These are phyloP conservation scores for Neofusicoccum parvum DNA, from an alignment of 2,329 filamentous ascomycete genomes.

Conservation along the genomic window DNA sequence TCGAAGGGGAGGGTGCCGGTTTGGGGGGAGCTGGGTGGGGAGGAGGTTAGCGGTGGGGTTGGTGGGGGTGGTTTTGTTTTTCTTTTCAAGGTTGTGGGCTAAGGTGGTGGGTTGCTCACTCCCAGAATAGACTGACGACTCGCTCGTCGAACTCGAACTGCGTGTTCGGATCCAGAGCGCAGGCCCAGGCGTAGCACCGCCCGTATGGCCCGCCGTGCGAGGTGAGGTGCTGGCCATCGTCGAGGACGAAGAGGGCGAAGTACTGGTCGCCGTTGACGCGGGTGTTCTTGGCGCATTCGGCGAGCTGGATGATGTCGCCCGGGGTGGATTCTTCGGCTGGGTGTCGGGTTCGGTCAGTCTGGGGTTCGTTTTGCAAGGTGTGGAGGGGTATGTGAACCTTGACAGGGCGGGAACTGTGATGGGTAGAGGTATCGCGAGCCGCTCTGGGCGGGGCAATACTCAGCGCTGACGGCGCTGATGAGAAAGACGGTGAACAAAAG, in stretches of 20 bases:
- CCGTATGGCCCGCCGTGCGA: not conserved
- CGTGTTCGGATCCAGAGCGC: not conserved
- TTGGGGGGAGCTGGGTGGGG: not conserved
- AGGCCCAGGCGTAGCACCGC: not conserved
- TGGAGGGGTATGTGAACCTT: too few species aligned
- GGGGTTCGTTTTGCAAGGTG: not conserved
- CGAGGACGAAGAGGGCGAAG: not conserved
- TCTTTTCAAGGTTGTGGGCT: too few species aligned
- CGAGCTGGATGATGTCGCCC: not conserved
- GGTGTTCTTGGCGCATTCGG: not conserved
- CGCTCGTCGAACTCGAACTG: not conserved
- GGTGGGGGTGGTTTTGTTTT: too few species aligned
- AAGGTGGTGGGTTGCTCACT: not conserved
- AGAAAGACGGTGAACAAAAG: not conserved
- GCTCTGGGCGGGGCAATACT: not conserved
- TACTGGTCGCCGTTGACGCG: not conserved
- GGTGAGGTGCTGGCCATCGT: not conserved
- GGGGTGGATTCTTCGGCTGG: not conserved
- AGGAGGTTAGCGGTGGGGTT: too few species aligned
- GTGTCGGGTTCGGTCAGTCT: not conserved
- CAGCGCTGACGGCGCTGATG: not conserved
- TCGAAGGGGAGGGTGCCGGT: not conserved
- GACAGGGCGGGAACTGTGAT: not conserved
- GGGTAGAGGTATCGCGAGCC: not conserved
- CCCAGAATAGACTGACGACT: not conserved